Evolutionary conservation across 2,329 filamentous ascomycete genomes (phyloP).

Genomic region (Aspergillus ochraceus): DNA sequence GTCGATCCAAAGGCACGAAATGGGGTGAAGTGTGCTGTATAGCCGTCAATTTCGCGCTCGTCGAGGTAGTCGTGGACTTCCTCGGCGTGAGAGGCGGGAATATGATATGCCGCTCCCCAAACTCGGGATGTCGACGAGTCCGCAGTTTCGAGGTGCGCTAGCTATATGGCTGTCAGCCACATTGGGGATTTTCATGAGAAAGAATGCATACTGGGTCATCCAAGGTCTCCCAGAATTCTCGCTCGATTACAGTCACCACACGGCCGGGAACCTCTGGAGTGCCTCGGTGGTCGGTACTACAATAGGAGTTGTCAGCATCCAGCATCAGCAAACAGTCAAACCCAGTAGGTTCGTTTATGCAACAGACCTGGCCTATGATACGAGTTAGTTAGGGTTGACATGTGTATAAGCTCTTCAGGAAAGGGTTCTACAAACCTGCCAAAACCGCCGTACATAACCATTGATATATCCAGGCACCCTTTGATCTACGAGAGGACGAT

Average conservation of each 20-base stretch:
- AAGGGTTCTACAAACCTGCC: conserved; percentile 71
- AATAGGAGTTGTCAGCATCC: not conserved
- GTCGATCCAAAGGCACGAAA: conserved; percentile 63
- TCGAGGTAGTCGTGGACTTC: conserved; percentile 90
- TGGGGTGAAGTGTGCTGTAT: conserved; percentile 86
- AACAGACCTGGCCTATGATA: conserved; percentile 33
- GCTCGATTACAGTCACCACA: conserved; percentile 89
- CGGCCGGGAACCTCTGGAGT: conserved; percentile 84
- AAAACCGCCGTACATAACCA: conserved; percentile 93
- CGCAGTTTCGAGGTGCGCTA: conserved; percentile 33
- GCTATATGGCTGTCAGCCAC: conserved; percentile 23
- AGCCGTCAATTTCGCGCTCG: conserved; percentile 96
- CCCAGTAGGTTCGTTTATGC: not conserved
- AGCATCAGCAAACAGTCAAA: not conserved
- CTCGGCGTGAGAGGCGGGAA: conserved; percentile 67
- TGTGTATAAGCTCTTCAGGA: not conserved
- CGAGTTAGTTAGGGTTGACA: not conserved
- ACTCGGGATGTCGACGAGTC: conserved; percentile 53
- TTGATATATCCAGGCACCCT: conserved; percentile 86
- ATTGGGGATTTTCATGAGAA: not conserved
- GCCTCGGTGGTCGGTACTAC: conserved; percentile 89
- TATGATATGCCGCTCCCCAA: conserved; percentile 93
- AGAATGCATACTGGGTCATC: conserved; percentile 56
- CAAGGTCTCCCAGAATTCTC: conserved; percentile 76
- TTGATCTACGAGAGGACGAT: conserved; percentile 60